Evolutionary conservation across 805 yeast species (phyloP).

Genomic region (Saccharomycopsis schoenii): DNA sequence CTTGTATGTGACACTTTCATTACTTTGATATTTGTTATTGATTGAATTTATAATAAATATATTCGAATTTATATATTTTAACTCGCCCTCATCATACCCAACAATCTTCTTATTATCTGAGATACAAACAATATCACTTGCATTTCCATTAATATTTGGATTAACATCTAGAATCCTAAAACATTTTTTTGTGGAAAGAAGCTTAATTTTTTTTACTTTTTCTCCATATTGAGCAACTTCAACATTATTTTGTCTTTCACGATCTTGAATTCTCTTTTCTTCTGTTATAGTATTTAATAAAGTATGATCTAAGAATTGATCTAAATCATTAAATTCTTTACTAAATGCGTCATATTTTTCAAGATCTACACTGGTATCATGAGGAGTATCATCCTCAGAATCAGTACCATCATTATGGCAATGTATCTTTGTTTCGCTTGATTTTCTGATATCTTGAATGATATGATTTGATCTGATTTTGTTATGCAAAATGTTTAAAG

Average conservation of each 20-base stretch:
- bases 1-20: too few relatives aligned
- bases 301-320: constrained; percentile 5
- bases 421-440: background rate
- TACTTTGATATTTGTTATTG: background rate
- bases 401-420: background rate
- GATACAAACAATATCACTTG: background rate
- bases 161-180: background rate
- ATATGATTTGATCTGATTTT: background rate
- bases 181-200: background rate
- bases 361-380: background rate
- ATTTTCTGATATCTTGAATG: background rate
- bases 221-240: background rate
- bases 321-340: background rate
- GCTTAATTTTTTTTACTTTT: background rate
- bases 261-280: constrained; percentile 3
- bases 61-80: background rate
- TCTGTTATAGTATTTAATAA: constrained; percentile 4
- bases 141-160: background rate
- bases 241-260: background rate
- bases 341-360: background rate
- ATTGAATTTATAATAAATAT: background rate
- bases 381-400: background rate
- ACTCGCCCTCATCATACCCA: background rate
- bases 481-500: background rate
- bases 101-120: background rate